These are phyloP conservation scores for Calonectria pteridis DNA, from an alignment of 2,329 filamentous ascomycete genomes.

Conservation along the genomic window DNA sequence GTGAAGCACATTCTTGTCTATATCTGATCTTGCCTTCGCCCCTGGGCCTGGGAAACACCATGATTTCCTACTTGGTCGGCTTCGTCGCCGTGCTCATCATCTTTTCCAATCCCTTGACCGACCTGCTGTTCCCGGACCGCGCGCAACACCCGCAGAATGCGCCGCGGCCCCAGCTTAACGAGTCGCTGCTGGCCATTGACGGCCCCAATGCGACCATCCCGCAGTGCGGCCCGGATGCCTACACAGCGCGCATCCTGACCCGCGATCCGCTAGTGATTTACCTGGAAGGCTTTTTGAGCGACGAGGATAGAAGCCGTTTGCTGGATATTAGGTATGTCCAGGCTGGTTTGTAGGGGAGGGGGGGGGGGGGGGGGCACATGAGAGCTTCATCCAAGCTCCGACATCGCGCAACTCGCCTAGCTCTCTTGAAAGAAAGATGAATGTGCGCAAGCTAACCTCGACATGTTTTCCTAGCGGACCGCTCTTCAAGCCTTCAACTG, in stretches of 20 bases:
- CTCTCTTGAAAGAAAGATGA: background rate
- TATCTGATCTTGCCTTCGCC: background rate
- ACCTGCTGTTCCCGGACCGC: conserved; percentile 50
- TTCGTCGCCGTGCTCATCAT: conserved; percentile 57
- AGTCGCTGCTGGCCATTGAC: conserved; percentile 65
- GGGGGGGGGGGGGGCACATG: background rate
- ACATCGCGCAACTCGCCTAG: background rate
- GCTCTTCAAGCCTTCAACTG: conserved; percentile 63
- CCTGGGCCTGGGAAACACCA: conserved; percentile 37
- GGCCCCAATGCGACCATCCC: conserved; percentile 49
- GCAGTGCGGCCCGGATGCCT: conserved; percentile 56
- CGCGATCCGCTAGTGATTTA: conserved; percentile 66
- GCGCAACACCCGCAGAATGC: conserved; percentile 34
- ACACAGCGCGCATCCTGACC: conserved; percentile 61
- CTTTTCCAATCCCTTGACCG: conserved; percentile 58
- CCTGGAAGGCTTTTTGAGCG: conserved; percentile 63
- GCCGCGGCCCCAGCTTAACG: conserved; percentile 61
- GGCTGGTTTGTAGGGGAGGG: background rate
- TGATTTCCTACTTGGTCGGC: conserved; percentile 61
- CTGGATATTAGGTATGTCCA: conserved; percentile 62
- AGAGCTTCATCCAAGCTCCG: background rate
- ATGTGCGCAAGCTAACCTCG: background rate
- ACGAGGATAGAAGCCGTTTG: conserved; percentile 59
- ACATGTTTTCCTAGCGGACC: conserved; percentile 52
- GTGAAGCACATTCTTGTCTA: too few relatives aligned